phyloP scores from a whole-genome alignment of 768 basidiomycete genomes.

The Albatrellus ellisii region DNA sequence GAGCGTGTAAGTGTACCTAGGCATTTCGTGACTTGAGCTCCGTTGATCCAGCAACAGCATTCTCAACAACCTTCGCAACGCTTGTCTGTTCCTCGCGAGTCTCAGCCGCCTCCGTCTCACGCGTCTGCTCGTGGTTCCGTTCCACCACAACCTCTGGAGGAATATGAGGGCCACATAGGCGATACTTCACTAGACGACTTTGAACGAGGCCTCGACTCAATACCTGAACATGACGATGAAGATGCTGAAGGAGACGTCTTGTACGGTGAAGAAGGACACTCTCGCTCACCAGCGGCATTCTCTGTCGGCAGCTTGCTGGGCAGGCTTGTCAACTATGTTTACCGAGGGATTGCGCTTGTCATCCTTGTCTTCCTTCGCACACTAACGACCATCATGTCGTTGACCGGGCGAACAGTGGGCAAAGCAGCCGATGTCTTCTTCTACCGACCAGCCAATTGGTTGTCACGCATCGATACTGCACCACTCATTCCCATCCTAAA shows the following conservation, averaged over 20 bases:
- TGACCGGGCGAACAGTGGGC: slow-evolving; percentile 29
- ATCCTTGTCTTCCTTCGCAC: slow-evolving; percentile 12
- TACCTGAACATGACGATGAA: slow-evolving; percentile 53
- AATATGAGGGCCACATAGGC: slow-evolving; percentile 1
- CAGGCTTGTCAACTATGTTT: slow-evolving; percentile 25
- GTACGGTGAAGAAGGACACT: slow-evolving; percentile 12
- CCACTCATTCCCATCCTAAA: slow-evolving; percentile 24
- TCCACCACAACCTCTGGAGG: slow-evolving; percentile 28
- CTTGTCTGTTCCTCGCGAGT: slow-evolving; percentile 13
- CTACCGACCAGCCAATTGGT: slow-evolving; percentile 32
- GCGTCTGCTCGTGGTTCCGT: slow-evolving; percentile 22
- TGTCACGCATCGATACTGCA: slow-evolving; percentile 21
- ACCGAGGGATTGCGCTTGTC: slow-evolving; percentile 14
- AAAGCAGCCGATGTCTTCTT: slow-evolving; percentile 33
- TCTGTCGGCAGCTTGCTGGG: slow-evolving; percentile 36
- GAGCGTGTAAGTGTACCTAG: slow-evolving; percentile 26
- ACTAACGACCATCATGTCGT: slow-evolving; percentile 12
- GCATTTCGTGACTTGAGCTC: slow-evolving; percentile 1
- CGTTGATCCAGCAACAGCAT: slow-evolving; percentile 5
- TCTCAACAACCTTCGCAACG: slow-evolving; percentile 13
- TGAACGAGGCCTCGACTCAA: slow-evolving; percentile 45
- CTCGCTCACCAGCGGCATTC: slow-evolving; percentile 18
- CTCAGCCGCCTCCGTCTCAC: slow-evolving; percentile 23
- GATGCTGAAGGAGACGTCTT: not conserved
- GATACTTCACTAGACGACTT: slow-evolving; percentile 22